A percentile compares a stretch with the other conserved stretches of the same genome.
phyloP scores from a whole-genome alignment of 2,329 filamentous ascomycete genomes.

The Monilinia polystroma region DNA sequence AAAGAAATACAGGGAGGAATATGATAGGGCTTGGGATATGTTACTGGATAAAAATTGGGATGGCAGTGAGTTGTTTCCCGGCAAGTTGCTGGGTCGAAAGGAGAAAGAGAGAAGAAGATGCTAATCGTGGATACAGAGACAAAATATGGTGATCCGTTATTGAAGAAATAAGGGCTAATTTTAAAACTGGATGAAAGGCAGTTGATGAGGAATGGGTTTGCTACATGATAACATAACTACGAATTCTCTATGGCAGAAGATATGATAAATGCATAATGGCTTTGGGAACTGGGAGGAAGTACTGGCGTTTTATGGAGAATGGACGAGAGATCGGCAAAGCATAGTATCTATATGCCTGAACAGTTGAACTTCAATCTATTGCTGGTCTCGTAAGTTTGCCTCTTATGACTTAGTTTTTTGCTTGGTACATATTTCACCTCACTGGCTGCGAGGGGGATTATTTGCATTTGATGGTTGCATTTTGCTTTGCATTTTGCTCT shows the following conservation, averaged over 20 bases:
- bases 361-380: not conserved
- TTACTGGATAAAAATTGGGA: conserved; percentile 54
- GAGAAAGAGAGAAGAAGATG: not conserved
- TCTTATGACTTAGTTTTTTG: not conserved
- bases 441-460: not conserved
- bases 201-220: not conserved
- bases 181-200: not conserved
- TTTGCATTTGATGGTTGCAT: not conserved
- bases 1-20: conserved; percentile 58
- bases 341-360: not conserved
- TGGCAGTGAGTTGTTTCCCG: conserved; percentile 43
- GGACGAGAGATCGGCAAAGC: not conserved
- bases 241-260: not conserved
- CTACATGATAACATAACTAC: not conserved
- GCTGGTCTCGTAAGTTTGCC: not conserved
- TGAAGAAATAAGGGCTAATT: not conserved
- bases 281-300: not conserved
- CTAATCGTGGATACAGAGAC: conserved; percentile 17
- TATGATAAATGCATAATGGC: conserved; percentile 13
- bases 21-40: conserved; percentile 48
- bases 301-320: conserved; percentile 16
- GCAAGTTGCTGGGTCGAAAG: not conserved
- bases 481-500: not conserved
- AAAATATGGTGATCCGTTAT: conserved; percentile 20
- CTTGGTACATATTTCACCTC: not conserved